Conservation (phyloP, 2,329 filamentous ascomycete genomes). For the Calonectria pauciramosa region DNA sequence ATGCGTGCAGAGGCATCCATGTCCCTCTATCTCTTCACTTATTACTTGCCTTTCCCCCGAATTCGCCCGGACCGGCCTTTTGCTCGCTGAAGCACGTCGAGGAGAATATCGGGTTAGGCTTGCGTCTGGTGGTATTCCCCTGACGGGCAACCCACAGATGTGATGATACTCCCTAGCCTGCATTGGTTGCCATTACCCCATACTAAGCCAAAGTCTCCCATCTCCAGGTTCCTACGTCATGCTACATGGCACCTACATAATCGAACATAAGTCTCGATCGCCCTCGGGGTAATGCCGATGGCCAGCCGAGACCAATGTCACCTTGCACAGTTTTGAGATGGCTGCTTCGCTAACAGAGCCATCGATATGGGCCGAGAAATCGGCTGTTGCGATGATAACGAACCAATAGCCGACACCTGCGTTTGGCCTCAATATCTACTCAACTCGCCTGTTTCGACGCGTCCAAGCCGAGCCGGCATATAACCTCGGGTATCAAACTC, state of each 20-base stretch:
- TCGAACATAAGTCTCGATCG: slow-evolving; percentile 1
- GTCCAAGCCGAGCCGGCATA: not conserved
- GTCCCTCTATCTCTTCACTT: not conserved
- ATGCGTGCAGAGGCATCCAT: not conserved
- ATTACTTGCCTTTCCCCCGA: not conserved
- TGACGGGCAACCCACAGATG: not conserved
- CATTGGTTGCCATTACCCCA: not conserved
- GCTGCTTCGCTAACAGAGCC: not conserved
- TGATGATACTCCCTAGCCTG: not conserved
- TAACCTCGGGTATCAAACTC: not conserved
- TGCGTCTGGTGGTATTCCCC: not conserved
- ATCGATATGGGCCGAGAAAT: not conserved
- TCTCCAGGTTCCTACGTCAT: slow-evolving; percentile 2
- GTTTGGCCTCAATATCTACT: slow-evolving; percentile 2
- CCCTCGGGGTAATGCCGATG: slow-evolving; percentile 12
- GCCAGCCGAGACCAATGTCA: not conserved
- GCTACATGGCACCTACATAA: slow-evolving; percentile 1
- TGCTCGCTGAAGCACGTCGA: not conserved
- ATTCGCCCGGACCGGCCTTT: slow-evolving; percentile 2
- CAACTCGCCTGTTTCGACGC: not conserved
- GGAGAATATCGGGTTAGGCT: not conserved
- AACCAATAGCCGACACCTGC: not conserved
- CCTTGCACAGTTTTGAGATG: not conserved
- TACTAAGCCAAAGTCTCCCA: not conserved
- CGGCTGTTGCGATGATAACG: not conserved